Percentiles rank a stretch among this genome's conserved stretches.
phyloP scores from a whole-genome alignment of 768 basidiomycete genomes.

The Mrakia blollopis region DNA sequence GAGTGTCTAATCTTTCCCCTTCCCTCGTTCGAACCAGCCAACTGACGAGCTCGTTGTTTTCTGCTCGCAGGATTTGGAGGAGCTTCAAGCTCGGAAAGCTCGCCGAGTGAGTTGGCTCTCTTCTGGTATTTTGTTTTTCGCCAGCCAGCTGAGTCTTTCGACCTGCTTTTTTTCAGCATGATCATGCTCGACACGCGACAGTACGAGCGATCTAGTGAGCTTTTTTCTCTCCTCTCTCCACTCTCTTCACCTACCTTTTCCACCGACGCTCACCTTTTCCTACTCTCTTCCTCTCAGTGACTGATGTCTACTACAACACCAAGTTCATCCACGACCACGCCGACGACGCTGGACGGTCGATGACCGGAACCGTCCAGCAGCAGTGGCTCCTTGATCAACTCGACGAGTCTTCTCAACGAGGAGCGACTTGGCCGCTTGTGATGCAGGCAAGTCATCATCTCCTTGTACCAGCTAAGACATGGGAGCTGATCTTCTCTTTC shows the following conservation, averaged over 20 bases:
- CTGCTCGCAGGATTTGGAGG: conserved; percentile 51
- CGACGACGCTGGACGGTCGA: conserved; percentile 49
- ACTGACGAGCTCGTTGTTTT: background rate
- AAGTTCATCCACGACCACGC: conserved; percentile 50
- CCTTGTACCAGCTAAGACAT: too few relatives aligned
- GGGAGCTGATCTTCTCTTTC: too few relatives aligned
- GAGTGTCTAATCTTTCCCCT: background rate
- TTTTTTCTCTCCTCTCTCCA: background rate
- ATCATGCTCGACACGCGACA: conserved; percentile 62
- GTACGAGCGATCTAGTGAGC: conserved; percentile 51
- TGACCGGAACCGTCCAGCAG: conserved; percentile 58
- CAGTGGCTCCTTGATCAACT: conserved; percentile 55
- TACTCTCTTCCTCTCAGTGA: conserved; percentile 42
- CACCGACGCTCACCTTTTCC: background rate
- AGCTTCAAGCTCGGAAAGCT: conserved; percentile 62
- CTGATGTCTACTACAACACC: conserved; percentile 57
- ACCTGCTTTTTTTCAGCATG: conserved; percentile 35
- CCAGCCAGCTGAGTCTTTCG: background rate
- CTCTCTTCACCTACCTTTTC: background rate
- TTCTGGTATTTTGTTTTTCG: background rate
- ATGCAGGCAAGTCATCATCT: conserved; percentile 42
- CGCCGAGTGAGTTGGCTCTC: conserved; percentile 44
- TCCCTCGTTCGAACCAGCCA: background rate
- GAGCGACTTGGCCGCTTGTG: conserved; percentile 56
- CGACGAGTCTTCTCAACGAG: conserved; percentile 49